Evolutionary conservation across 1,284 basidiomycete species (phyloP).

Genomic region (Sanghuangporus baumii): DNA sequence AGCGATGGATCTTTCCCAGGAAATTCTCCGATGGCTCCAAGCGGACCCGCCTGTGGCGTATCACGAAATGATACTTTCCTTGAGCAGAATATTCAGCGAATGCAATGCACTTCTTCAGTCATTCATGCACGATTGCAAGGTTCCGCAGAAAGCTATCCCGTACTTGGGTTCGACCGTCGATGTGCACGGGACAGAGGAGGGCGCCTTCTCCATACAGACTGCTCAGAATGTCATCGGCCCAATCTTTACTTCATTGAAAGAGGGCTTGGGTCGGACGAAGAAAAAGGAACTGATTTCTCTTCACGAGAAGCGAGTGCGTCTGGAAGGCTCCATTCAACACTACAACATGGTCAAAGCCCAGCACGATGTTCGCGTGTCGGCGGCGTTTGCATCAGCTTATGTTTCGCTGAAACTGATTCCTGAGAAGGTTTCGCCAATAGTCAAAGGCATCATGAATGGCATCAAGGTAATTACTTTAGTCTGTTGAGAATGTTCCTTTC

Average conservation of each 20-base stretch:
- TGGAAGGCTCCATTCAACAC: conserved; percentile 75
- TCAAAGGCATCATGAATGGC: conserved; percentile 96
- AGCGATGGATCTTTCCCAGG: conserved; percentile 60
- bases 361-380: conserved; percentile 84
- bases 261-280: conserved; percentile 64
- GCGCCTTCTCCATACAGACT: conserved; percentile 77
- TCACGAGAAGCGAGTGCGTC: conserved; percentile 70
- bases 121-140: conserved; percentile 83
- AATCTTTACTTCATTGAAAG: conserved; percentile 74
- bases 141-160: conserved; percentile 77
- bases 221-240: conserved; percentile 69
- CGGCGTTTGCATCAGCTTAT: conserved; percentile 87
- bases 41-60: conserved; percentile 74
- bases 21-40: conserved; percentile 72
- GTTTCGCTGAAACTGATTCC: conserved; percentile 82
- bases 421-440: conserved; percentile 92
- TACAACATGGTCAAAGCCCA: conserved; percentile 82
- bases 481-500: conserved; percentile 1
- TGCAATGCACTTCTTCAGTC: conserved; percentile 76
- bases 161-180: conserved; percentile 76
- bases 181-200: conserved; percentile 55
- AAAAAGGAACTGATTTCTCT: conserved; percentile 76
- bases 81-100: conserved; percentile 78
- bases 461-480: conserved; percentile 69
- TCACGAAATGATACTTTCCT: conserved; percentile 85